These are phyloP conservation scores for Coriaria nepalensis DNA, from an alignment of 306 rosid genomes.

Conservation along the genomic window DNA sequence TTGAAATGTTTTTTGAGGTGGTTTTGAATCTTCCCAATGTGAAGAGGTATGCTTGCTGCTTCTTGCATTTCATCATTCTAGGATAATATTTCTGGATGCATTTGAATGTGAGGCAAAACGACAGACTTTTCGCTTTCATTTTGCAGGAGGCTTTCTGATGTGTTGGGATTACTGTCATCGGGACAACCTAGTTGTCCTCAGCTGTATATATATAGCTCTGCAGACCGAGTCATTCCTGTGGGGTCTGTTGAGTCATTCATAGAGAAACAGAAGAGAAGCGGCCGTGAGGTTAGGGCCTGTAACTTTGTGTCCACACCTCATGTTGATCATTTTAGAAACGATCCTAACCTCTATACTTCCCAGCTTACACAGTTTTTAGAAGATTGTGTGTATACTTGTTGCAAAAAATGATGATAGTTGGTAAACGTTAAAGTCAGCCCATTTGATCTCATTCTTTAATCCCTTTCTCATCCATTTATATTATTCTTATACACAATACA, in stretches of 20 bases:
- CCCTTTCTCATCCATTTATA: constrained; percentile 2
- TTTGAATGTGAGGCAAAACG: too few species aligned
- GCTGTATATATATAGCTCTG: constrained; percentile 77
- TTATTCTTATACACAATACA: not conserved
- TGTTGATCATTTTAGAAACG: constrained; percentile 91
- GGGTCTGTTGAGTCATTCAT: constrained; percentile 80
- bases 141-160: constrained; percentile 90
- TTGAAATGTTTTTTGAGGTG: constrained; percentile 65
- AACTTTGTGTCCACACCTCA: constrained; percentile 88
- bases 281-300: constrained; percentile 86
- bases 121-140: not conserved
- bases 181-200: constrained; percentile 90
- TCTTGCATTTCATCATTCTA: not conserved
- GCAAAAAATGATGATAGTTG: constrained; percentile 29
- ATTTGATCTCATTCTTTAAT: constrained; percentile 11
- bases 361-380: constrained; percentile 76
- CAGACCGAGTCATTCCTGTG: constrained; percentile 82
- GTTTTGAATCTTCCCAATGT: constrained; percentile 71
- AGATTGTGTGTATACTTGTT: constrained; percentile 45
- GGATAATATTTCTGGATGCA: too few species aligned
- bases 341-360: constrained; percentile 65
- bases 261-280: constrained; percentile 58
- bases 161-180: constrained; percentile 49
- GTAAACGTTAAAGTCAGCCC: constrained; percentile 1
- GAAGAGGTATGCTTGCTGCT: constrained; percentile 45